A percentile compares a stretch with the other conserved stretches of the same genome.
Conservation (phyloP, 2,329 filamentous ascomycete species). For the Penicillium griseofulvum region DNA sequence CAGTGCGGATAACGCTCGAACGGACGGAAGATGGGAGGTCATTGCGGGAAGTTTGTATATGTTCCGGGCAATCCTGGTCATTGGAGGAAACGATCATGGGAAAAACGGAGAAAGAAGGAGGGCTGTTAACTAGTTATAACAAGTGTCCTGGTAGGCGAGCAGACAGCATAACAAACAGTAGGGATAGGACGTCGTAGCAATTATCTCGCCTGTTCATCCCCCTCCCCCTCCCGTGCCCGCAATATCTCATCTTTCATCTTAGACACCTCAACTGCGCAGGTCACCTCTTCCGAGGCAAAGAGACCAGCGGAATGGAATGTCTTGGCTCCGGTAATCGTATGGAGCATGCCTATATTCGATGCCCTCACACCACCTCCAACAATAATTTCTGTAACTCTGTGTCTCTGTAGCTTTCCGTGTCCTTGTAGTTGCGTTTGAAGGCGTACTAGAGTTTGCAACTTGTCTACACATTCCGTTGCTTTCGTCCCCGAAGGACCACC, state of each 20-base stretch:
- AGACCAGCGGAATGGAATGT: constrained; percentile 49
- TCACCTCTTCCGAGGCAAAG: background rate
- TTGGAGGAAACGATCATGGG: too few species aligned
- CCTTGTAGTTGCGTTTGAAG: background rate
- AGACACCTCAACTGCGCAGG: constrained; percentile 2
- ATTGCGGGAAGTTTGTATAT: background rate
- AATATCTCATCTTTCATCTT: constrained; percentile 2
- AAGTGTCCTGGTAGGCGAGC: too few species aligned
- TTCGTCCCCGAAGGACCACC: constrained; percentile 38
- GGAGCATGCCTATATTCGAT: constrained; percentile 41
- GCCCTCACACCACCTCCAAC: constrained; percentile 52
- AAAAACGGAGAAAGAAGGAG: too few species aligned
- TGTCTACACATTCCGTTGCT: constrained; percentile 36
- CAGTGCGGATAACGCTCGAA: background rate
- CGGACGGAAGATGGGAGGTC: background rate
- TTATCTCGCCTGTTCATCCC: background rate
- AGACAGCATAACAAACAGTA: too few species aligned
- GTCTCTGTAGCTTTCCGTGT: background rate
- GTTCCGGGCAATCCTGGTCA: too few species aligned
- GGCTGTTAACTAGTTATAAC: too few species aligned
- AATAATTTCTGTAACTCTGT: constrained; percentile 43
- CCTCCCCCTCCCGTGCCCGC: too few species aligned
- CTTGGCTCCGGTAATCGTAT: constrained; percentile 24
- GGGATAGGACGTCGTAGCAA: background rate
- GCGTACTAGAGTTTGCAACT: constrained; percentile 30